A percentile compares a stretch with the other conserved stretches of the same genome.
phyloP scores from a whole-genome alignment of 495 filamentous ascomycete species.

The Daldinia vernicosa region DNA sequence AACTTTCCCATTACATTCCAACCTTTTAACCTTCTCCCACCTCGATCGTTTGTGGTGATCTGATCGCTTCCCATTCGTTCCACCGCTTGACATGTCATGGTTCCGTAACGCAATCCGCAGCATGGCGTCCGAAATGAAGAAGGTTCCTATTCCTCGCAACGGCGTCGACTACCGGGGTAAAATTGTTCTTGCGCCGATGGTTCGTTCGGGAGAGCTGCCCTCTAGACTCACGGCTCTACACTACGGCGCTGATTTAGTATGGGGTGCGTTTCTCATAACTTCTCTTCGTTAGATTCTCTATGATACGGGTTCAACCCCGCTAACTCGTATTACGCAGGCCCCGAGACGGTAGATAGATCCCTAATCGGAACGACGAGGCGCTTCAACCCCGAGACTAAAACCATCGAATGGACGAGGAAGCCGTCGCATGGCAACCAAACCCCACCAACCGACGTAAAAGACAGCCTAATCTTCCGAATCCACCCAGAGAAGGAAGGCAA shows the following conservation, averaged over 20 bases:
- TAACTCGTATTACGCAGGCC: constrained; percentile 60
- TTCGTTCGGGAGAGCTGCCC: constrained; percentile 92
- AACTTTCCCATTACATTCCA: constrained; percentile 5
- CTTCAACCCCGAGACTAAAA: constrained; percentile 74
- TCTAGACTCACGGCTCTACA: constrained; percentile 86
- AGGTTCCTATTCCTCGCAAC: constrained; percentile 82
- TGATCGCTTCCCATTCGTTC: neutral
- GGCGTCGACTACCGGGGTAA: constrained; percentile 95
- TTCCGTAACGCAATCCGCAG: constrained; percentile 24
- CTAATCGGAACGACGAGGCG: constrained; percentile 85
- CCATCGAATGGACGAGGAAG: constrained; percentile 82
- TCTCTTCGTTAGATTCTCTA: neutral
- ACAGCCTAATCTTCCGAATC: constrained; percentile 83
- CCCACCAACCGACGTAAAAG: constrained; percentile 57
- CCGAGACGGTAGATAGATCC: constrained; percentile 90
- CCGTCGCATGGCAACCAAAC: constrained; percentile 70
- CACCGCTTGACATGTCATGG: constrained; percentile 34
- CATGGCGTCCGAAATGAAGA: constrained; percentile 66
- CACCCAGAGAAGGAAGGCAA: constrained; percentile 77
- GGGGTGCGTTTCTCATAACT: constrained; percentile 64
- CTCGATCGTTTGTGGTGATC: neutral
- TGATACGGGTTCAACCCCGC: neutral
- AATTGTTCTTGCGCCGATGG: constrained; percentile 96
- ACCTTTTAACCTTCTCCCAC: neutral
- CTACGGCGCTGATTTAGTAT: constrained; percentile 96